phyloP scores from a whole-genome alignment of 257 asterid genomes.

The Capsicum rhomboideum region DNA sequence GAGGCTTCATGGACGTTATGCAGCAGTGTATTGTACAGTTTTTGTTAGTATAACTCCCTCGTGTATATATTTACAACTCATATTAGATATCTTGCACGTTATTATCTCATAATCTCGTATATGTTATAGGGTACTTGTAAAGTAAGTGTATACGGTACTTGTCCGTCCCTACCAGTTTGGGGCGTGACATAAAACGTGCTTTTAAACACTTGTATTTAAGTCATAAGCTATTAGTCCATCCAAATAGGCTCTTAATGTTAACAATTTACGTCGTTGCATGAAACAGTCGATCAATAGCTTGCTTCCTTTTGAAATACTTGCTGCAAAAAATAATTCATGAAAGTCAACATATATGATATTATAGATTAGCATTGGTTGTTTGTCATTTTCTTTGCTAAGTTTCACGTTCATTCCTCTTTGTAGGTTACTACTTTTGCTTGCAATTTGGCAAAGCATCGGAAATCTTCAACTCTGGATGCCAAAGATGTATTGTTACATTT shows the following conservation, averaged over 20 bases:
- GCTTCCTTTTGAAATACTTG: not conserved
- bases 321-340: not conserved
- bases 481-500: constrained; percentile 87
- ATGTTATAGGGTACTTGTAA: too few species aligned
- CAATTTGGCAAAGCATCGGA: constrained; percentile 90
- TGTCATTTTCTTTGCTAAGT: not conserved
- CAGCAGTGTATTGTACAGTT: too few species aligned
- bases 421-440: constrained; percentile 85
- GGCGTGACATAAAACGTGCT: too few species aligned
- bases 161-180: too few species aligned
- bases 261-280: not conserved
- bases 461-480: constrained; percentile 79
- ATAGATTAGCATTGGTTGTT: not conserved
- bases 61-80: too few species aligned
- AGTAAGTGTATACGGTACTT: too few species aligned
- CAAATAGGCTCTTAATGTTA: not conserved
- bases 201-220: too few species aligned
- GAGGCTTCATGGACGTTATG: too few species aligned
- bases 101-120: too few species aligned
- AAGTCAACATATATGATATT: not conserved
- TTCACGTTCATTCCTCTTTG: constrained; percentile 1
- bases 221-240: too few species aligned
- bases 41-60: too few species aligned
- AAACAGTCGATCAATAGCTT: not conserved
- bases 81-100: too few species aligned